phyloP scores from a whole-genome alignment of 2,329 filamentous ascomycete species.

The Colletotrichum sp. region DNA sequence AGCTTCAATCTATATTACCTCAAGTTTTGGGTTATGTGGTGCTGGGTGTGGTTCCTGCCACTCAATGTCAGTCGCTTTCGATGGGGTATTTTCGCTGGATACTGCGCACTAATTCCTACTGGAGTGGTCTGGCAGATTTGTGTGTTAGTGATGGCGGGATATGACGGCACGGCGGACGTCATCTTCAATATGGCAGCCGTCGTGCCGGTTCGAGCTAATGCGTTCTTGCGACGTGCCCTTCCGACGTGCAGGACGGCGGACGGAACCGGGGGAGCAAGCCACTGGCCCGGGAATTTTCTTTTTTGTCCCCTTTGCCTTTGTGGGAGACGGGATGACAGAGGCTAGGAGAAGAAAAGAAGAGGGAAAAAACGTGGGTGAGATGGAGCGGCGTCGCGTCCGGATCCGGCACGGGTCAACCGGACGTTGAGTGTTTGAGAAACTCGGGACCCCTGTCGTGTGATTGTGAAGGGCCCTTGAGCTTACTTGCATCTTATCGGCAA shows the following conservation, averaged over 20 bases:
- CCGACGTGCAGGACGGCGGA: background rate
- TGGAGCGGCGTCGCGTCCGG: slow-evolving; percentile 1
- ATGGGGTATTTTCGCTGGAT: background rate
- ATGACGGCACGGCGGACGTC: background rate
- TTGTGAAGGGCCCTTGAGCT: background rate
- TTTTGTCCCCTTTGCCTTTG: background rate
- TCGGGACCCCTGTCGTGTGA: background rate
- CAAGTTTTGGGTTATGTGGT: background rate
- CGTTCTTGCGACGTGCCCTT: background rate
- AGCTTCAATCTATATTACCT: background rate
- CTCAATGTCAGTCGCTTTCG: background rate
- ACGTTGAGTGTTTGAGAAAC: slow-evolving; percentile 1
- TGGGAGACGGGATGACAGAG: background rate
- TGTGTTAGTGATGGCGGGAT: background rate
- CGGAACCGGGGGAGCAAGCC: background rate
- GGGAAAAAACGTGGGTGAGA: background rate
- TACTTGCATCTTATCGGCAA: background rate
- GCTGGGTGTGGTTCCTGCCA: background rate
- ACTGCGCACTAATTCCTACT: background rate
- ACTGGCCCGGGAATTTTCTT: background rate
- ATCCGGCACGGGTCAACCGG: background rate
- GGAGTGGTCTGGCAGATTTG: background rate
- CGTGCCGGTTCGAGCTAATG: background rate
- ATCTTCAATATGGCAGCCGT: background rate
- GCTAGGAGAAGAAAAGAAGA: background rate